Conservation (phyloP, 768 basidiomycete species). For the Pleurotus giganteus region DNA sequence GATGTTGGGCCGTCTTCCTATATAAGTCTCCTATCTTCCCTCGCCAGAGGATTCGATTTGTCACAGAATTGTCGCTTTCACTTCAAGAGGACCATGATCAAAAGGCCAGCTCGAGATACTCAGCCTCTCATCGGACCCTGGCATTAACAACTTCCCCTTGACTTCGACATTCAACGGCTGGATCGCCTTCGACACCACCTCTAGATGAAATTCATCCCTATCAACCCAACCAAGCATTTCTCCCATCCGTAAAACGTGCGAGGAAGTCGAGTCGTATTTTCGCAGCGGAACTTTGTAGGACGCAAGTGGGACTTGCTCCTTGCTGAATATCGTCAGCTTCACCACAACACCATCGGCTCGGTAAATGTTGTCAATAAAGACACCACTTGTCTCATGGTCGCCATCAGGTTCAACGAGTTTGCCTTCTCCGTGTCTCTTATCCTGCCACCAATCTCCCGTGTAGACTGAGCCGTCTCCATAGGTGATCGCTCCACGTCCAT, state of each 20-base stretch:
- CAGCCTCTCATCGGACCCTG: background rate
- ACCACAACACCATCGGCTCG: background rate
- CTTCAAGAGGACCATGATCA: background rate
- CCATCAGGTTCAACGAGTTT: constrained; percentile 1
- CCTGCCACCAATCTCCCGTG: constrained; percentile 14
- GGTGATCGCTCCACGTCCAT: constrained; percentile 13
- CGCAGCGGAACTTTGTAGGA: background rate
- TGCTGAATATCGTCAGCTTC: background rate
- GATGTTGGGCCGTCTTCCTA: no score
- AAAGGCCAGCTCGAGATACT: background rate
- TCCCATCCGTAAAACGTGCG: background rate
- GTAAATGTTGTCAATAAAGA: constrained; percentile 5
- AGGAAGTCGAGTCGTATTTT: background rate
- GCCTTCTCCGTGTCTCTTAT: constrained; percentile 9
- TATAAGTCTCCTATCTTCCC: no score
- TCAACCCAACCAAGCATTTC: background rate
- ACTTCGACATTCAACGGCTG: background rate
- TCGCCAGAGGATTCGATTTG: no score
- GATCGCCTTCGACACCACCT: background rate
- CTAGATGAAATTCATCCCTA: background rate
- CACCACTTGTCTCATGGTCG: background rate
- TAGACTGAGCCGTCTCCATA: constrained; percentile 13
- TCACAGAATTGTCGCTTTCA: background rate
- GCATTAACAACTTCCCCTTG: background rate
- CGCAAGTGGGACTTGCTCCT: background rate